These are phyloP conservation scores for Elongisporangium prolatum DNA, from an alignment of 352 stramenopile genomes.

Conservation along the genomic window DNA sequence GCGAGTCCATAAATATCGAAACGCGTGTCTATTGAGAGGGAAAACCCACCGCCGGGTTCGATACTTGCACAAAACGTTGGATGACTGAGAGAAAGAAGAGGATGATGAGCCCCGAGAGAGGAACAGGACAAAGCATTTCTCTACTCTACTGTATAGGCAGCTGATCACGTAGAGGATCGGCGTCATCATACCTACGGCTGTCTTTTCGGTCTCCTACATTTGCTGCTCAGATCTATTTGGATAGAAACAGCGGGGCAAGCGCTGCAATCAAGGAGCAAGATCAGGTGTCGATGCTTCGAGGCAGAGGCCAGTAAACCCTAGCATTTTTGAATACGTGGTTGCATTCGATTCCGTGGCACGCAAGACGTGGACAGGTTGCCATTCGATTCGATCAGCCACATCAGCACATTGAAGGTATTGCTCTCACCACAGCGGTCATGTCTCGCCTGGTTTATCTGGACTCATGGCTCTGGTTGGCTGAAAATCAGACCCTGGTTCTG, in stretches of 20 bases:
- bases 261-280: not conserved
- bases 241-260: not conserved
- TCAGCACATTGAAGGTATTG: not conserved
- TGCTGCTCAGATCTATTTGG: not conserved
- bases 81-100: not conserved
- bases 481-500: not conserved
- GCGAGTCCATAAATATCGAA: not conserved
- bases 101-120: not conserved
- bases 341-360: not conserved
- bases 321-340: not conserved
- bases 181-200: not conserved
- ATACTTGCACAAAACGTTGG: not conserved
- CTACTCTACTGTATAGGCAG: not conserved
- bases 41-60: not conserved
- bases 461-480: not conserved
- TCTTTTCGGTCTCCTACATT: not conserved
- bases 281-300: not conserved
- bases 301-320: not conserved
- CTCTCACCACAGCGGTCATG: not conserved
- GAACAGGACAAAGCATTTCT: not conserved
- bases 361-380: not conserved
- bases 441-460: not conserved
- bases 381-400: not conserved
- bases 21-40: not conserved
- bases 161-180: not conserved